These are phyloP conservation scores for Suillus lakei DNA, from an alignment of 768 basidiomycete species.

Conservation along the genomic window DNA sequence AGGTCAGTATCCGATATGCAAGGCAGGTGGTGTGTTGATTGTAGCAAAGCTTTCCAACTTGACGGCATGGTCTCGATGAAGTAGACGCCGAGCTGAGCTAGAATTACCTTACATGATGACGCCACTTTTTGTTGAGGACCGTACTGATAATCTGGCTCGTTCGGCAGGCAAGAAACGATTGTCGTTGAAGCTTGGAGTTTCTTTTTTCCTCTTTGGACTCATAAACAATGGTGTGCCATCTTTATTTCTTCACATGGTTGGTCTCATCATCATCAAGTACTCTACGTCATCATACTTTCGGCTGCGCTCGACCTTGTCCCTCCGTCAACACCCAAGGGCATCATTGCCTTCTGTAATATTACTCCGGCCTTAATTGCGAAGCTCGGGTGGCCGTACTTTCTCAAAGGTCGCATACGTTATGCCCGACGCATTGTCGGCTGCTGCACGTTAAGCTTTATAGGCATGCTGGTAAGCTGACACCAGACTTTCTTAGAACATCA, in stretches of 20 bases:
- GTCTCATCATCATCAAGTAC: constrained; percentile 49
- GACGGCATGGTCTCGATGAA: constrained; percentile 7
- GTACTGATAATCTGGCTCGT: constrained; percentile 20
- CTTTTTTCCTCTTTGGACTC: constrained; percentile 91
- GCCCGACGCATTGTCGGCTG: constrained; percentile 75
- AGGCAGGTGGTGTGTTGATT: constrained; percentile 31
- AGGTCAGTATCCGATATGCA: neutral
- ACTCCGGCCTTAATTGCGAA: constrained; percentile 87
- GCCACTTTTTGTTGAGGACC: constrained; percentile 14
- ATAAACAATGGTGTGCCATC: constrained; percentile 79
- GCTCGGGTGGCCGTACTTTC: constrained; percentile 89
- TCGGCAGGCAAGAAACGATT: constrained; percentile 28
- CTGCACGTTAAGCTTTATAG: constrained; percentile 71
- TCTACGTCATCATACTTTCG: constrained; percentile 96
- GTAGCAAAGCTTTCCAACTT: constrained; percentile 22
- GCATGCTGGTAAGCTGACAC: constrained; percentile 77
- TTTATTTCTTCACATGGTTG: neutral
- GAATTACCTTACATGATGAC: constrained; percentile 23
- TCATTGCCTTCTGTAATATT: constrained; percentile 96
- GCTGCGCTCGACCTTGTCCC: constrained; percentile 95
- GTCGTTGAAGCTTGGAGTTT: constrained; percentile 47
- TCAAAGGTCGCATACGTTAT: constrained; percentile 88
- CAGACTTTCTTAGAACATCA: neutral
- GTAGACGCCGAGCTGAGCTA: constrained; percentile 5
- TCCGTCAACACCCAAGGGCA: constrained; percentile 89